Base-by-base conservation (phyloP, 2,329 filamentous ascomycete genomes). In the Trichoderma sp. region DNA sequence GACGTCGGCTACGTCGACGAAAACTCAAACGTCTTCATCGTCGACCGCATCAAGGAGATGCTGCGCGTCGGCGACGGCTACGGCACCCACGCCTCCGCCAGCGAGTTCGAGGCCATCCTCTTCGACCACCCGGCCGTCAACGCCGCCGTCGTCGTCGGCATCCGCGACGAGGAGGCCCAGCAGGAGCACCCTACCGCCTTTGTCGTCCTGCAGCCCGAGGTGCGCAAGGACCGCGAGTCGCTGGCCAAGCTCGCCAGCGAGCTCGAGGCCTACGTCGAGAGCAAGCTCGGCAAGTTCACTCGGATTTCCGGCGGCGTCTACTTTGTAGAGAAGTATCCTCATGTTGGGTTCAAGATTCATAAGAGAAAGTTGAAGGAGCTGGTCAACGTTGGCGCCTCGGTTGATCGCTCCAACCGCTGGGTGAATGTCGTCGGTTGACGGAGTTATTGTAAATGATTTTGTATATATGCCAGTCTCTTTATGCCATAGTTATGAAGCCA, bases 1-100 rank as follows among this genome's bases (percentile, higher is more conserved):
- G 45, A 48, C 24, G 45, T 48, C 14, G 45, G 45, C 14, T 48
- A 19, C n/a, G 17, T 48, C 7, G 24, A 24, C 5, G 45, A 48
- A n/a, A 24, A 48, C 24, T 48, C 45, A 19, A 48, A 48, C 45
- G 45, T 48, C 45, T 48, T 48, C 45, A 48, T 48, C 45, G 45
- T 48, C 45, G 45, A 48, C 45, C 45, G 45, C n/a, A 19, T 48
- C 45, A 48, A 48, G 45, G 45, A 48, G 24, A 19, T 48, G 45
- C 45, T 48, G 24, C 45, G 45, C 14, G 45, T 48, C 45, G 45
- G 45, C 9, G 45, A 48, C 45, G 45, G 45, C 45, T 48, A 48
- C 24, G 45, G 45, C 45, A 48, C 45, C 4, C 45, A 48, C n/a
- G 45, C 45, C 45, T 48, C 45, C 1, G 45, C 45, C 45, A 24